These are phyloP conservation scores for Mrakia gelida DNA, from an alignment of 768 basidiomycete genomes.

Conservation along the genomic window DNA sequence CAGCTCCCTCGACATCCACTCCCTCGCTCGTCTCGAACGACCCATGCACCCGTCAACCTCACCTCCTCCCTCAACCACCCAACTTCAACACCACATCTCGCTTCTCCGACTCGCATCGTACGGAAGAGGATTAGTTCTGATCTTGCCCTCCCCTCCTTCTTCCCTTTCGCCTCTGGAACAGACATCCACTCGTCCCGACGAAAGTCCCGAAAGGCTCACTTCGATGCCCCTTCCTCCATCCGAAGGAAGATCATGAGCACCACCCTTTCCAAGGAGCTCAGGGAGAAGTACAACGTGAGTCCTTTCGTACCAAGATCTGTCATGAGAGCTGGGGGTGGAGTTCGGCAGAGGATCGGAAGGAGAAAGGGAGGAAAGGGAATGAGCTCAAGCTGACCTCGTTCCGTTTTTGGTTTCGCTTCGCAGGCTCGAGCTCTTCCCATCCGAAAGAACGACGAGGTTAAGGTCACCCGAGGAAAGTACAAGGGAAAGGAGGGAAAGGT, in stretches of 20 bases:
- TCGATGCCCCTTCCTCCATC: constrained; percentile 86
- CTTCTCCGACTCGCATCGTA: no score
- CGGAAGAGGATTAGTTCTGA: background rate
- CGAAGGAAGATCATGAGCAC: constrained; percentile 99
- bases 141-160: background rate
- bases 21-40: no score
- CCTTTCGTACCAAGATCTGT: background rate
- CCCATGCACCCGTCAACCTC: background rate
- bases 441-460: constrained; percentile 95
- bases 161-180: background rate
- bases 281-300: constrained; percentile 78
- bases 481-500: constrained; percentile 99
- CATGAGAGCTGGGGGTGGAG: background rate
- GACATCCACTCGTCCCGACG: constrained; percentile 54
- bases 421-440: constrained; percentile 88
- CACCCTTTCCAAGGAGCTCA: constrained; percentile 88
- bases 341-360: background rate
- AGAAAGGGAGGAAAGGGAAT: background rate
- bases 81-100: background rate
- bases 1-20: background rate
- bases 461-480: constrained; percentile 87
- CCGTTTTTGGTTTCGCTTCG: background rate
- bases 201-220: constrained; percentile 98
- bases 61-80: background rate
- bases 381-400: background rate